Conservation (phyloP, 805 yeast genomes). For the Starmerella cellae region DNA sequence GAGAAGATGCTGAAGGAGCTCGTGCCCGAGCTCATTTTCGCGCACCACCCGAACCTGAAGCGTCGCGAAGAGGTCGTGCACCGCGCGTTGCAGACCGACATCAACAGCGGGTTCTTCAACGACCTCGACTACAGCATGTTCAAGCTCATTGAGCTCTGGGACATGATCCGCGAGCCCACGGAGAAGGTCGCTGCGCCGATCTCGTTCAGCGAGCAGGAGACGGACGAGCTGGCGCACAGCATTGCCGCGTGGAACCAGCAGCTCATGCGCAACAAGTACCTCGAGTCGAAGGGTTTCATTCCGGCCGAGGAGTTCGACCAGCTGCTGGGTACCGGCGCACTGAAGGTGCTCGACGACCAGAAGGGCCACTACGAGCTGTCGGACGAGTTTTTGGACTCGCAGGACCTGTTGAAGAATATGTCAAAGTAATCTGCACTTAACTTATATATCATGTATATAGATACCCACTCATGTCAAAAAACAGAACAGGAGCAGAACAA, state of each 20-base stretch:
- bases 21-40: conserved; percentile 54
- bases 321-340: conserved; percentile 51
- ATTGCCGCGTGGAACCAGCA: conserved; percentile 57
- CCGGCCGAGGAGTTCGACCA: conserved; percentile 84
- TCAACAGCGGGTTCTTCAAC: conserved; percentile 19
- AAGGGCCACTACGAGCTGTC: conserved; percentile 36
- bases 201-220: conserved; percentile 42
- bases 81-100: conserved; percentile 22
- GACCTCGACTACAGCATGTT: conserved; percentile 20
- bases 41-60: conserved; percentile 71
- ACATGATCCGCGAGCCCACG: conserved; percentile 15
- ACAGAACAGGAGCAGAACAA: too few species aligned
- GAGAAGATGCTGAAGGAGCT: conserved; percentile 59
- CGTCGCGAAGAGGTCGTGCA: conserved; percentile 28
- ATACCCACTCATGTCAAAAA: too few species aligned
- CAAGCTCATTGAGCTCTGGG: conserved; percentile 19
- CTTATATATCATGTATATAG: too few species aligned
- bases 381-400: conserved; percentile 18
- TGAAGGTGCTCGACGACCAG: conserved; percentile 42
- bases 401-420: conserved; percentile 9
- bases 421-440: background rate
- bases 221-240: conserved; percentile 43
- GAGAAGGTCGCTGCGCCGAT: conserved; percentile 31
- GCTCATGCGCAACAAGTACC: conserved; percentile 61
- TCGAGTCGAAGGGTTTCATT: conserved; percentile 88